Base-by-base conservation (phyloP, 2,329 filamentous ascomycete genomes). In the Aspergillus sp. region DNA sequence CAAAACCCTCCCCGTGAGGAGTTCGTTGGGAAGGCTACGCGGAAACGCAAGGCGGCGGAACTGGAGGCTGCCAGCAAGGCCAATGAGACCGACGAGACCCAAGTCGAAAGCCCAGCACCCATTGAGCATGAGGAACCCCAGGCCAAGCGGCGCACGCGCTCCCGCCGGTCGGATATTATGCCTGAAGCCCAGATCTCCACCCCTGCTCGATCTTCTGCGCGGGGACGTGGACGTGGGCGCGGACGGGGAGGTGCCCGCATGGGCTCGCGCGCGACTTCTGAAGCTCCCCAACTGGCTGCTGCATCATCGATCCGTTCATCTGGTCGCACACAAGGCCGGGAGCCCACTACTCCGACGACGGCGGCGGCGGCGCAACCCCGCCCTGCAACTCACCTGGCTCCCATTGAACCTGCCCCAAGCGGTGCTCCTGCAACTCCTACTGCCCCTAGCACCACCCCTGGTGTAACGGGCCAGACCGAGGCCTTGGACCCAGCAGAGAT, bases 41-140 rank as follows among this genome's bases (percentile, higher is more conserved):
- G 69, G 48, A 72, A 71, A 53, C 70, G 70, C 51, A 72, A 69
- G 57, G 68, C 69, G 8, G 65, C 65, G 30, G 68, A 72, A 57
- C 49, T 69, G 36, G 69, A 70, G 58, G 56, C 62, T 33, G 55
- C 68, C 33, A 56, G 56, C 49, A 57, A 61, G 56, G 53, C 59
- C 35, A 56, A 60, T 35, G 60, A 69, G 26, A 59, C 65, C 20
- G 58, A 71, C 47, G 67, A 68, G 33, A 60, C 62, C 1, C 55
- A 55, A 13, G 50, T 56, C 13, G 62, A 62, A n/a, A 61, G 62
- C 48, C 62, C 63, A 3, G 58, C 62, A 11, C 63, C 57, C 6
- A 55, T 57, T 8, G 63, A 71, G 36, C 54, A 60, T n/a, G 62
- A 67, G 26, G 69, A 72, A 36, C 42, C 55, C n/a, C 60, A 59